Evolutionary conservation across 2,329 filamentous ascomycete genomes (phyloP).

Genomic region (Claviceps fusiformis): DNA sequence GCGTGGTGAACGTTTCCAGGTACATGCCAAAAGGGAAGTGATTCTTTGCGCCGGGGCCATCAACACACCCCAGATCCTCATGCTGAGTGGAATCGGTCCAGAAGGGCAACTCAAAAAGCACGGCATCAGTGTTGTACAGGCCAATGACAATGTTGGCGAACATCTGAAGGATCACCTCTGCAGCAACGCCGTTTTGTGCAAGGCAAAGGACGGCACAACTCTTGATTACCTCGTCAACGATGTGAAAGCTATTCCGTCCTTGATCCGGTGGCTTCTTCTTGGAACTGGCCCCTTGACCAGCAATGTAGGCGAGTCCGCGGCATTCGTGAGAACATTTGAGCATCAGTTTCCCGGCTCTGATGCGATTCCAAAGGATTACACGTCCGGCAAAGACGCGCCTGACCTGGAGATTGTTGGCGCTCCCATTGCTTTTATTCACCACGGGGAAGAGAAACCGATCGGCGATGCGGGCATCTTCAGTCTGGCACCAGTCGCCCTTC

Average conservation of each 20-base stretch:
- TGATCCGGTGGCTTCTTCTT: constrained; percentile 8
- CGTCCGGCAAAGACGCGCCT: constrained; percentile 7
- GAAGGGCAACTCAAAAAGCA: constrained; percentile 2
- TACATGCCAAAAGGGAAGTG: constrained; percentile 16
- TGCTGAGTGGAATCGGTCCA: constrained; percentile 5
- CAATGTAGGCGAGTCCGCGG: constrained; percentile 9
- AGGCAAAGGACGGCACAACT: constrained; percentile 6
- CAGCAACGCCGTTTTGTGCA: constrained; percentile 7
- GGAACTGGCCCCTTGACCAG: constrained; percentile 9
- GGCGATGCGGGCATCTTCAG: constrained; percentile 4
- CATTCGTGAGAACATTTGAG: constrained; percentile 9
- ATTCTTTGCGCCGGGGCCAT: constrained; percentile 4
- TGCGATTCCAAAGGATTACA: constrained; percentile 7
- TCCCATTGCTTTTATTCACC: constrained; percentile 9
- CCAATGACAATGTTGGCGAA: constrained; percentile 48
- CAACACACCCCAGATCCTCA: constrained; percentile 4
- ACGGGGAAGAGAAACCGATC: constrained; percentile 8
- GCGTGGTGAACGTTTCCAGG: constrained; percentile 7
- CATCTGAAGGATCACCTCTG: constrained; percentile 26
- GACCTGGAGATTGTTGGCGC: constrained; percentile 9
- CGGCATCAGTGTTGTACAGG: constrained; percentile 24
- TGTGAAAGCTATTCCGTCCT: constrained; percentile 7
- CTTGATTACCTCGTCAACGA: constrained; percentile 8
- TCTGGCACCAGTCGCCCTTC: constrained; percentile 6
- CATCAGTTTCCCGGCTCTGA: constrained; percentile 2